Percentiles rank a stretch among this genome's conserved stretches.
phyloP scores from a whole-genome alignment of 208 protist species.

The Tritrichomonas foetus region DNA sequence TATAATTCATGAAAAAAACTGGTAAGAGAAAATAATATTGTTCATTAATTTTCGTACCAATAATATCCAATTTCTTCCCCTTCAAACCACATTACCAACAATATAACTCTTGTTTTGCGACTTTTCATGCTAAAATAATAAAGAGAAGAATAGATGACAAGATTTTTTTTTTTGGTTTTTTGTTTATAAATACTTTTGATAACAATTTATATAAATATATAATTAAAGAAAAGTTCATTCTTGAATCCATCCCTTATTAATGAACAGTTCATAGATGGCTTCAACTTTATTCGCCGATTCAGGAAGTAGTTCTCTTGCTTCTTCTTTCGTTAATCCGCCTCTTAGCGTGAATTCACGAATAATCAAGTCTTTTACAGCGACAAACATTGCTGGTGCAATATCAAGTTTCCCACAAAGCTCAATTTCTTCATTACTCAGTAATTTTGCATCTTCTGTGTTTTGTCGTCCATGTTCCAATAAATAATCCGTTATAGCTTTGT shows the following conservation, averaged over 20 bases:
- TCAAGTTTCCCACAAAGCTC: not conserved
- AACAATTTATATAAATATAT: not conserved
- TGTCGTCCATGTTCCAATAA: not conserved
- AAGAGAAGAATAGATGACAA: too few species aligned
- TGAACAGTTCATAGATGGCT: not conserved
- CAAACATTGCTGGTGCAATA: not conserved
- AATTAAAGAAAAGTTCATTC: constrained; percentile 17
- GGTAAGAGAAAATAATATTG: too few species aligned
- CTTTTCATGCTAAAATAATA: too few species aligned
- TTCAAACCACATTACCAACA: too few species aligned
- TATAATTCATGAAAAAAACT: too few species aligned
- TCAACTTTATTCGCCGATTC: not conserved
- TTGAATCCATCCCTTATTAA: not conserved
- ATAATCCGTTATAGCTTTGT: not conserved
- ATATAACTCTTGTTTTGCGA: too few species aligned
- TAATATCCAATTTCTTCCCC: too few species aligned
- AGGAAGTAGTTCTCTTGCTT: not conserved
- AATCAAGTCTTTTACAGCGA: not conserved
- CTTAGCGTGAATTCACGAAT: not conserved
- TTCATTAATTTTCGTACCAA: too few species aligned
- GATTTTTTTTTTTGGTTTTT: too few species aligned
- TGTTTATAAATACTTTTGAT: not conserved
- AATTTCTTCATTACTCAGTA: not conserved
- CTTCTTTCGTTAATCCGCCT: not conserved
- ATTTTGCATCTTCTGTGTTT: not conserved